phyloP scores from a whole-genome alignment of 148 eudicot genomes.

The Gaultheria prostrata region DNA sequence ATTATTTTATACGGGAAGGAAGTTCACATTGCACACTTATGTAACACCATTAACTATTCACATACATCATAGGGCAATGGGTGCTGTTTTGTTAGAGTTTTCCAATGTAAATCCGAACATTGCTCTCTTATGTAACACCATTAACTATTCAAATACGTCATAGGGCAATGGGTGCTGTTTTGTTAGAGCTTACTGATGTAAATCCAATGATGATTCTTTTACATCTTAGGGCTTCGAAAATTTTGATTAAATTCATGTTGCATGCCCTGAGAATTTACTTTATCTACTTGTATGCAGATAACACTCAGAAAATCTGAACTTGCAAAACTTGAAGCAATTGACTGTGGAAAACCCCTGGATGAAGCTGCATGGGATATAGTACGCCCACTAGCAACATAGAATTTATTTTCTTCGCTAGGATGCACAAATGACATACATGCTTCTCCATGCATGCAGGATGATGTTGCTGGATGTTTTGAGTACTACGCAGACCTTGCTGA shows the following conservation, averaged over 20 bases:
- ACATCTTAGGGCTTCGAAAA: not conserved
- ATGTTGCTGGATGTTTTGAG: conserved; percentile 90
- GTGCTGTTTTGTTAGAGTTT: not conserved
- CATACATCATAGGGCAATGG: not conserved
- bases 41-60: not conserved
- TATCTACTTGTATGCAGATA: conserved; percentile 42
- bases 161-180: not conserved
- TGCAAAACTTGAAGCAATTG: conserved; percentile 78
- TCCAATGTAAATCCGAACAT: not conserved
- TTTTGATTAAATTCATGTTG: not conserved
- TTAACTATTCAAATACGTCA: not conserved
- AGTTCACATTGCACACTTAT: not conserved
- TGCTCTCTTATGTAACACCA: not conserved
- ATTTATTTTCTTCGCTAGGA: not conserved
- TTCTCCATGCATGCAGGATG: conserved; percentile 58
- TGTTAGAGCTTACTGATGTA: not conserved
- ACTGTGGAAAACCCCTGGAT: conserved; percentile 80
- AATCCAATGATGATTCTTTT: not conserved
- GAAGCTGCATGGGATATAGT: conserved; percentile 98
- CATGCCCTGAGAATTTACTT: not conserved
- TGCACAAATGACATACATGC: conserved; percentile 6
- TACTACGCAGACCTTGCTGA: conserved; percentile 95
- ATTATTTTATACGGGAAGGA: not conserved
- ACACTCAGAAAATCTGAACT: conserved; percentile 66
- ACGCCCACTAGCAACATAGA: conserved; percentile 20